Base-by-base conservation (phyloP, 2,329 filamentous ascomycete genomes). In the Apiospora kogelbergensis region DNA sequence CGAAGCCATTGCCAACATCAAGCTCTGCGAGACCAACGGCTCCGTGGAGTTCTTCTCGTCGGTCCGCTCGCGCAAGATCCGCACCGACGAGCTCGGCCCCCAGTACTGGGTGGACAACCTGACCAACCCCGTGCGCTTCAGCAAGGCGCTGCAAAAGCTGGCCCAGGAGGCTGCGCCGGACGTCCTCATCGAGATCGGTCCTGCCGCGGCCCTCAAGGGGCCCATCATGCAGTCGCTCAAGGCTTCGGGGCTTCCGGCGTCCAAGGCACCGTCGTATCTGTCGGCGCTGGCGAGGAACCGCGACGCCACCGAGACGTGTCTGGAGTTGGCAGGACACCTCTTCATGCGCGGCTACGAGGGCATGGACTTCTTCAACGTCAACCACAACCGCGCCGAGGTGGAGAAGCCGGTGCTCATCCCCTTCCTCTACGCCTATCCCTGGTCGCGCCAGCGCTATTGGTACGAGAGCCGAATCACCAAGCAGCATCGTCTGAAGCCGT, bases 401-500 rank as follows among this genome's bases (percentile, higher is more conserved):
- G 26, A 30, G 17, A 40, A 46, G 17, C 66, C 69, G 3, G 40
- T 40, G 2, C 53, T 77, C 24, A 69, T 78, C 17, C 68, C 75
- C 6, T 73, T 73, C 44, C 68, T 78, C 44, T 74, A 72, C 69
- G 72, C 75, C 5, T 79, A 79, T 40, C 77, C 77, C 0, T 79
- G 77, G 77, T 74, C 76, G 5, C 74, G 73, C 33, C 76, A 78
- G 63, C 73, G 71, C 65, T 79, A 75, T 67, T 79, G 76, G 76
- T 73, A 73, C 22, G 77, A 80, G 70, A 73, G 71, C 60, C 76
- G 77, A 15, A 74, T 78, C 64, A 74, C 74, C 22, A 66, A 71
- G 63, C 75, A 77, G 67, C 79, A 79, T 70, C 78, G 77, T 2
- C 72, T 76, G 68, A 78, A 78, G 69, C 76, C 72, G 3, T 80